Evolutionary conservation across 148 eudicot species (phyloP).

Genomic region (Chenopodium berlandieri): DNA sequence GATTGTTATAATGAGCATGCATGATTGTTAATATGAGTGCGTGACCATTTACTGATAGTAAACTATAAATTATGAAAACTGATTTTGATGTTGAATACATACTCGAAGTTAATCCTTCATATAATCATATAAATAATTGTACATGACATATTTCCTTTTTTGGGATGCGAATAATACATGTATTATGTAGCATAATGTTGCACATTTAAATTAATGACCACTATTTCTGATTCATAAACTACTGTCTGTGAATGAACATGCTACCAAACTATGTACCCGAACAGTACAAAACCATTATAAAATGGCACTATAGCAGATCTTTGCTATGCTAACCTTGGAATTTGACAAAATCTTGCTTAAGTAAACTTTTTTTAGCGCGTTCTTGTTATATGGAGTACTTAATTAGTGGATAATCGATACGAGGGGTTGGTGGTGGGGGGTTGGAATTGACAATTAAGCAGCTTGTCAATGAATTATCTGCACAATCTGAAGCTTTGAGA

Average conservation of each 20-base stretch:
- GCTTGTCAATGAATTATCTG: not conserved
- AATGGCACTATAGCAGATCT: not conserved
- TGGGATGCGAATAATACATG: too few species aligned
- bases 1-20: too few species aligned
- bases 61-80: not conserved
- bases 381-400: not conserved
- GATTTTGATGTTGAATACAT: not conserved
- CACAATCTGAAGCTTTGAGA: not conserved
- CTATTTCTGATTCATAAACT: not conserved
- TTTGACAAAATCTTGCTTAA: not conserved
- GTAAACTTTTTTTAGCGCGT: not conserved
- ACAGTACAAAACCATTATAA: not conserved
- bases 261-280: not conserved
- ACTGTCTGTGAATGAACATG: not conserved
- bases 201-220: not conserved
- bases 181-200: not conserved
- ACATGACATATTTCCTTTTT: too few species aligned
- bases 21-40: too few species aligned
- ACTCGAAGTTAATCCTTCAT: too few species aligned
- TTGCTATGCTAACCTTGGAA: not conserved
- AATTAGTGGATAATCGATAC: not conserved
- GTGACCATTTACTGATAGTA: too few species aligned
- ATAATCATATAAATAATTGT: not conserved
- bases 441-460: constrained; percentile 2
- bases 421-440: not conserved